A percentile compares a stretch with the other conserved stretches of the same genome.
Conservation (phyloP, 192 early-diverging fungal species). For the Gamsiella multidivaricata region DNA sequence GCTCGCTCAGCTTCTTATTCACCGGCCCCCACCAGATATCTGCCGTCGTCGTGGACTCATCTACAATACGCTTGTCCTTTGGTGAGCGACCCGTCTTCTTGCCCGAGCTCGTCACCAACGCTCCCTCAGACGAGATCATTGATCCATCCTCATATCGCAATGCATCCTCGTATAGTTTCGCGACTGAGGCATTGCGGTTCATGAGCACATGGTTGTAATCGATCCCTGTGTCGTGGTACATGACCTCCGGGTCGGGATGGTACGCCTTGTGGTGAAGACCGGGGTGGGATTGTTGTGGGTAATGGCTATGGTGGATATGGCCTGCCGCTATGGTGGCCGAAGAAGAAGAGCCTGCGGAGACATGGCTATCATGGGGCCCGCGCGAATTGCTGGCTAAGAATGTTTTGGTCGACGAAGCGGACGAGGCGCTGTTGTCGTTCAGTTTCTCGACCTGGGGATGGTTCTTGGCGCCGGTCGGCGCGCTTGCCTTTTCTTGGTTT, state of each 20-base stretch:
- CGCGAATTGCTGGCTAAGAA: conserved; percentile 2
- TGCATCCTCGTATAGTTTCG: conserved; percentile 94
- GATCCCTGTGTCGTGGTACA: conserved; percentile 63
- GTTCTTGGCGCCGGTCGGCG: not conserved
- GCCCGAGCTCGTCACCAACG: conserved; percentile 90
- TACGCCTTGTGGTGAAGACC: conserved; percentile 40
- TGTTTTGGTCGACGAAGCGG: conserved; percentile 20
- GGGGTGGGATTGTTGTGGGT: conserved; percentile 46
- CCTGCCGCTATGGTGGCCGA: not conserved
- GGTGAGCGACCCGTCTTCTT: conserved; percentile 96
- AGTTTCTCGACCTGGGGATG: not conserved
- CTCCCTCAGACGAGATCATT: conserved; percentile 90
- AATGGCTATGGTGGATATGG: conserved; percentile 14
- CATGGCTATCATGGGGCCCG: not conserved
- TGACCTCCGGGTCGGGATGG: conserved; percentile 46
- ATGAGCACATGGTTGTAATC: conserved; percentile 87
- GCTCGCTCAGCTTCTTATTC: conserved; percentile 88
- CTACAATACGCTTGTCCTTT: conserved; percentile 98
- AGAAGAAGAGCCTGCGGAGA: not conserved
- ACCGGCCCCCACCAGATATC: conserved; percentile 99
- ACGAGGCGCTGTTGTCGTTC: not conserved
- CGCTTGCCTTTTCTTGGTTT: not conserved
- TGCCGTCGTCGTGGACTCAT: conserved; percentile 80
- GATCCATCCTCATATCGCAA: conserved; percentile 87
- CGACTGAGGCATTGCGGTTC: conserved; percentile 85